These are phyloP conservation scores for Dichomitus squalens DNA, from an alignment of 1,284 basidiomycete species.

Conservation along the genomic window DNA sequence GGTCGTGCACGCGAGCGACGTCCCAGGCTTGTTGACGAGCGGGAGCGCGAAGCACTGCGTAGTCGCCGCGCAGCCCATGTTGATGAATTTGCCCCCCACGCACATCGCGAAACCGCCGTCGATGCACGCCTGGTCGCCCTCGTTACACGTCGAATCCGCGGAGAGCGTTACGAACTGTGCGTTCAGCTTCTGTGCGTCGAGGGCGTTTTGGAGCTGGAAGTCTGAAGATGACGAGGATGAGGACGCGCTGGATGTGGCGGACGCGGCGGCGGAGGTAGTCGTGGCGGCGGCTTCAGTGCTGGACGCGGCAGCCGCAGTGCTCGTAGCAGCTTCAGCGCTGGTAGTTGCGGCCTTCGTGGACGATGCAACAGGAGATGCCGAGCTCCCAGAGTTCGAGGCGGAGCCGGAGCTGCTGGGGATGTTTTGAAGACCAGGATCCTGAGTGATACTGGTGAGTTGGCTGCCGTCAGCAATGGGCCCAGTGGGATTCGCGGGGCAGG, in stretches of 20 bases:
- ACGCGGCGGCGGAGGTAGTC: constrained; percentile 22
- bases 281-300: constrained; percentile 21
- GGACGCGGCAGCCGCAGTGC: not conserved
- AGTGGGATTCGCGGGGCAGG: constrained; percentile 41
- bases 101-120: constrained; percentile 41
- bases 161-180: constrained; percentile 46
- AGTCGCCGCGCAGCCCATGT: constrained; percentile 41
- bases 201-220: constrained; percentile 45
- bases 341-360: constrained; percentile 16
- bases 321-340: not conserved
- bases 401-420: constrained; percentile 7
- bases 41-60: constrained; percentile 55
- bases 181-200: constrained; percentile 52
- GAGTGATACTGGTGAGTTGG: constrained; percentile 49
- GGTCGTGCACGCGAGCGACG: constrained; percentile 49
- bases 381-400: constrained; percentile 15
- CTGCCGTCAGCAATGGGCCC: constrained; percentile 50
- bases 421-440: constrained; percentile 41
- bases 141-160: constrained; percentile 44
- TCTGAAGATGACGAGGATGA: constrained; percentile 5
- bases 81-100: constrained; percentile 39
- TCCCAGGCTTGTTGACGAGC: constrained; percentile 51
- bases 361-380: constrained; percentile 4
- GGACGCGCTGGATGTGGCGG: constrained; percentile 22
- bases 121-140: constrained; percentile 49